Conservation (phyloP, 2,329 filamentous ascomycete species). For the Fusarium brachygibbosum region DNA sequence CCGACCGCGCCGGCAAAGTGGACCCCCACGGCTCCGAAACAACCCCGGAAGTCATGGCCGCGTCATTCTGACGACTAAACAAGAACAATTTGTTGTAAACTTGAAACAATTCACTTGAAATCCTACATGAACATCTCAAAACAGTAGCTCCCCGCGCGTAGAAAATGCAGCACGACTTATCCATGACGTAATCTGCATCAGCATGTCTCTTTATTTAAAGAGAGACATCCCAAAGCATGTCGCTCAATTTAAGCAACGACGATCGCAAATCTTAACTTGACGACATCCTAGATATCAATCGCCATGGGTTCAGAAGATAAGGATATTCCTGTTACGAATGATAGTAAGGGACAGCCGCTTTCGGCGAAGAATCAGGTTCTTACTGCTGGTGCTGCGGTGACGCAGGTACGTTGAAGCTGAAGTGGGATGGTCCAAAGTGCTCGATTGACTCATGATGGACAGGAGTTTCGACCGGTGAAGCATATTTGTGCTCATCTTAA, state of each 20-base stretch:
- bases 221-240: not conserved
- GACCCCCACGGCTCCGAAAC: slow-evolving; percentile 20
- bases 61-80: slow-evolving; percentile 41
- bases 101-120: not conserved
- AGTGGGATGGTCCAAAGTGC: fast-evolving
- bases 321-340: slow-evolving; percentile 36
- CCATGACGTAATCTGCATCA: slow-evolving; percentile 35
- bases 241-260: not conserved
- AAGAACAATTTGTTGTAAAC: not conserved
- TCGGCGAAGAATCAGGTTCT: slow-evolving; percentile 69
- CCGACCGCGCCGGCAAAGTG: slow-evolving; percentile 19
- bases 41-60: slow-evolving; percentile 17
- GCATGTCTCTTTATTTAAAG: not conserved
- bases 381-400: slow-evolving; percentile 70
- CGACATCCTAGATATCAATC: not conserved
- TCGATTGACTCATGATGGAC: not conserved
- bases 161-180: not conserved
- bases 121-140: not conserved
- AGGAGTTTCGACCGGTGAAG: slow-evolving; percentile 79
- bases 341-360: slow-evolving; percentile 61
- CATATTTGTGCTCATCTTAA: slow-evolving; percentile 86
- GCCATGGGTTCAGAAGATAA: slow-evolving; percentile 19
- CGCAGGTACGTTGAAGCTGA: slow-evolving; percentile 61
- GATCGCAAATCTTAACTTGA: slow-evolving; percentile 28
- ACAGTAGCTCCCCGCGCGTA: not conserved